These are phyloP conservation scores for Nothophaeocryptopus gaeumannii DNA, from an alignment of 2,329 filamentous ascomycete species.

Conservation along the genomic window DNA sequence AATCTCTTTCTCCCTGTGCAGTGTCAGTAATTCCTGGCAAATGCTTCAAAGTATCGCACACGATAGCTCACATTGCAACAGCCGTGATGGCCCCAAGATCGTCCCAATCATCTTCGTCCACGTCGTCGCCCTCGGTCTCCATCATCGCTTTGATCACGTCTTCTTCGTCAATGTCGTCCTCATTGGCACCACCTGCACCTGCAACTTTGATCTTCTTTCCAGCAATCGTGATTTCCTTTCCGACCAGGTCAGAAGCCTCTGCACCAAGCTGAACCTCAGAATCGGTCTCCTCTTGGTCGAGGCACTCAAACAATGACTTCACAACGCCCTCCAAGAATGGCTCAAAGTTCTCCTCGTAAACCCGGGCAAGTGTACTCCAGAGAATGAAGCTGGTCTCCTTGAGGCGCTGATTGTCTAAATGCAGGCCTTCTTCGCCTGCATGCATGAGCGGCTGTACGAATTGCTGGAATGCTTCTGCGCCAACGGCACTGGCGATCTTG, in stretches of 20 bases:
- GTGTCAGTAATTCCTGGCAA: too few species aligned
- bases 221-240: slow-evolving; percentile 71
- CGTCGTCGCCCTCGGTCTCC: slow-evolving; percentile 53
- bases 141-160: slow-evolving; percentile 52
- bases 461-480: slow-evolving; percentile 79
- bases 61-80: slow-evolving; percentile 59
- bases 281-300: slow-evolving; percentile 85
- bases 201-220: slow-evolving; percentile 85
- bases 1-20: slow-evolving; percentile 77
- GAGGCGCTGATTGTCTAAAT: slow-evolving; percentile 83
- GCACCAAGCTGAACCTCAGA: slow-evolving; percentile 73
- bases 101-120: slow-evolving; percentile 80
- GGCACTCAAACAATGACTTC: slow-evolving; percentile 75
- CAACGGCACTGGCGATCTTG: slow-evolving; percentile 86
- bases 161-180: slow-evolving; percentile 60
- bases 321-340: slow-evolving; percentile 76
- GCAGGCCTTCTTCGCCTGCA: slow-evolving; percentile 84
- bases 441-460: slow-evolving; percentile 89
- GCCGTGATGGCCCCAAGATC: slow-evolving; percentile 81
- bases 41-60: too few species aligned
- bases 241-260: slow-evolving; percentile 69
- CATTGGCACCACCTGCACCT: slow-evolving; percentile 47
- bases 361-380: slow-evolving; percentile 91
- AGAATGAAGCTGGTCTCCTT: slow-evolving; percentile 97
- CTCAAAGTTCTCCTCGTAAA: slow-evolving; percentile 81